Percentiles rank a stretch among this genome's conserved stretches.
These are phyloP conservation scores for Neonectria neomacrospora DNA, from an alignment of 2,329 filamentous ascomycete genomes.

Conservation along the genomic window DNA sequence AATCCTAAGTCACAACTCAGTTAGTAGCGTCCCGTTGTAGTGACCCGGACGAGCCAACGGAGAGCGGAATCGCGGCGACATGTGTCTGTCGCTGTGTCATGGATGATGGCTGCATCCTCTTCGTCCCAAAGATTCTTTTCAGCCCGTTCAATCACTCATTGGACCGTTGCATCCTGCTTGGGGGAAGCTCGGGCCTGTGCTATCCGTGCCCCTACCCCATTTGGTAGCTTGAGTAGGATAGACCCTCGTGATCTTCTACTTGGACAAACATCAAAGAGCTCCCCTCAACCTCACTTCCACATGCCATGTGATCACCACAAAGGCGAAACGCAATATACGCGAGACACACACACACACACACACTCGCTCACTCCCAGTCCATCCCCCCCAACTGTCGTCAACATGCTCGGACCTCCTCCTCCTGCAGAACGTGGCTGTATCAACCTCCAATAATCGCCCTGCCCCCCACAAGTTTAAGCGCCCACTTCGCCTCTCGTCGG, in stretches of 20 bases:
- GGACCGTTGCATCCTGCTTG: neutral
- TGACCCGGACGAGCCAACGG: neutral
- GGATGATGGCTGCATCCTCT: neutral
- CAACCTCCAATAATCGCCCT: conserved; percentile 35
- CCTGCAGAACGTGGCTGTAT: conserved; percentile 38
- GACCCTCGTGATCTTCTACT: neutral
- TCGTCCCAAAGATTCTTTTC: neutral
- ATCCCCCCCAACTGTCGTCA: conserved; percentile 12
- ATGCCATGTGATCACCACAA: neutral
- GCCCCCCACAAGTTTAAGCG: conserved; percentile 44
- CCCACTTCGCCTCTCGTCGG: conserved; percentile 32
- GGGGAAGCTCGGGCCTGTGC: conserved; percentile 21
- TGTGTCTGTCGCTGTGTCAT: neutral
- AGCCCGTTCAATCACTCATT: neutral
- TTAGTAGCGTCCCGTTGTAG: neutral
- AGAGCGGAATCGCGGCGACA: neutral
- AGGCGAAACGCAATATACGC: neutral
- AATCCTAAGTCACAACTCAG: neutral
- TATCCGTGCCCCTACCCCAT: conserved; percentile 1
- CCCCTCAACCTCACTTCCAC: neutral
- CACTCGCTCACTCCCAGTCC: neutral
- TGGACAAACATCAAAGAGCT: neutral
- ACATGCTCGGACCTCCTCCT: conserved; percentile 17
- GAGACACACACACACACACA: neutral
- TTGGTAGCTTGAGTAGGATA: too few species aligned